These are phyloP conservation scores for Rhododendron mucronatum DNA, from an alignment of 148 eudicot species.

Conservation along the genomic window DNA sequence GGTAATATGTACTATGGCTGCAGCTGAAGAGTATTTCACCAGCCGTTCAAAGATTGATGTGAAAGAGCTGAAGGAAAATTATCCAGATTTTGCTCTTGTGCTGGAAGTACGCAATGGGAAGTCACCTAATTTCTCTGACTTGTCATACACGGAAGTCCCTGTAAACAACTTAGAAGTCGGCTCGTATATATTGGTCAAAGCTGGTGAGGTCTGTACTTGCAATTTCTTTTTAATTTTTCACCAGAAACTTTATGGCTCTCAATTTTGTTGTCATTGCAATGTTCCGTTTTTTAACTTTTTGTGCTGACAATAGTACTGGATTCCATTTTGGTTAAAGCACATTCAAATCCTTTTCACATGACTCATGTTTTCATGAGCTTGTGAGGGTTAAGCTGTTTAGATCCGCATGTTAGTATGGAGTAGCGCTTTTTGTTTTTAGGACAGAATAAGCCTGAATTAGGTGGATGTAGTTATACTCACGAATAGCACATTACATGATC, in stretches of 20 bases:
- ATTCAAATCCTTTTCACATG: not conserved
- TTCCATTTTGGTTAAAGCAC: not conserved
- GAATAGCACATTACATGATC: not conserved
- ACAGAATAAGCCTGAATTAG: not conserved
- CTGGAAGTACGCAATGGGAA: conserved; percentile 45
- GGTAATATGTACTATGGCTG: conserved; percentile 21
- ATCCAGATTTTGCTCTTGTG: conserved; percentile 90
- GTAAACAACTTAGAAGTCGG: conserved; percentile 81
- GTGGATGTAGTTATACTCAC: not conserved
- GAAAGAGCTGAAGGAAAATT: conserved; percentile 81
- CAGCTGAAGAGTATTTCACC: conserved; percentile 97
- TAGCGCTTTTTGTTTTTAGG: not conserved
- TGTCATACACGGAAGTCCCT: conserved; percentile 66
- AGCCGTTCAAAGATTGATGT: conserved; percentile 95
- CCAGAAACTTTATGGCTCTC: not conserved
- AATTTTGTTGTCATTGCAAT: not conserved
- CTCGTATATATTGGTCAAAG: conserved; percentile 89
- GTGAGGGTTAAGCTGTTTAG: not conserved
- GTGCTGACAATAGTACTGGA: not conserved
- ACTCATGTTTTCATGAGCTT: not conserved
- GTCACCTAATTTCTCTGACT: conserved; percentile 56
- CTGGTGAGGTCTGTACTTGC: conserved; percentile 83
- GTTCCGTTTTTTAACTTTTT: not conserved
- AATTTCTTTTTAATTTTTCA: not conserved
- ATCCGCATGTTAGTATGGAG: not conserved